Conservation (phyloP, 768 basidiomycete species). For the Serpula lacrymans region DNA sequence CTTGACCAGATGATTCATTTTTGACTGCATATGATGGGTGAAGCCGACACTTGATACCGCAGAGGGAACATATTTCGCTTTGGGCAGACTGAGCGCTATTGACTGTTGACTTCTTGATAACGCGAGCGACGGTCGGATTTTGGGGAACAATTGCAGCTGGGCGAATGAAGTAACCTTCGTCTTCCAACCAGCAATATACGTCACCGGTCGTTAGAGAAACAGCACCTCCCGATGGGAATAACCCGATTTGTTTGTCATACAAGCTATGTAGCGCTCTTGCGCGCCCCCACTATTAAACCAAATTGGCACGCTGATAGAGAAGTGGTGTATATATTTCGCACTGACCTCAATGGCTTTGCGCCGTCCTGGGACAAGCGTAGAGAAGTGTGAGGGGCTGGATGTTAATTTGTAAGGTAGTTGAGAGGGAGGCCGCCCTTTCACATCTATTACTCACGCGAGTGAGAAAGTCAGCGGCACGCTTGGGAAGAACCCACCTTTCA, state of each 20-base stretch:
- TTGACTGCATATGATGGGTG: conserved; percentile 22
- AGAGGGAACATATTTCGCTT: conserved; percentile 23
- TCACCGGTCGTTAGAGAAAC: conserved; percentile 36
- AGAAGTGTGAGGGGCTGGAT: conserved; percentile 30
- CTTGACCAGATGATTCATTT: conserved; percentile 9
- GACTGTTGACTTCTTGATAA: conserved; percentile 22
- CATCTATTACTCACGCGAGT: conserved; percentile 24
- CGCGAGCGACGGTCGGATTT: conserved; percentile 9
- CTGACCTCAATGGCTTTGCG: conserved; percentile 48
- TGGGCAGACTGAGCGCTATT: conserved; percentile 10
- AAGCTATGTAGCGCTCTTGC: conserved; percentile 38
- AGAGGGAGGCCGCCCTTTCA: conserved; percentile 26
- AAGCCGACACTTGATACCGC: conserved; percentile 26
- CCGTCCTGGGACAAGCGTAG: conserved; percentile 36
- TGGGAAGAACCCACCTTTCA: conserved; percentile 33
- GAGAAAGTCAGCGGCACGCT: not conserved
- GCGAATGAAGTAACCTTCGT: conserved; percentile 37
- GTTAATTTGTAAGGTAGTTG: conserved; percentile 38
- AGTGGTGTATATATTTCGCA: no score
- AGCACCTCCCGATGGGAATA: conserved; percentile 13
- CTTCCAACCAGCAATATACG: conserved; percentile 43
- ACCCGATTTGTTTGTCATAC: conserved; percentile 29
- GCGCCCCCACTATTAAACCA: conserved; percentile 39
- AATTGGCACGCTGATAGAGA: not conserved
- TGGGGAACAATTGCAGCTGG: conserved; percentile 12